Evolutionary conservation across 352 stramenopile species (phyloP).

Genomic region (Phytophthora citricola): DNA sequence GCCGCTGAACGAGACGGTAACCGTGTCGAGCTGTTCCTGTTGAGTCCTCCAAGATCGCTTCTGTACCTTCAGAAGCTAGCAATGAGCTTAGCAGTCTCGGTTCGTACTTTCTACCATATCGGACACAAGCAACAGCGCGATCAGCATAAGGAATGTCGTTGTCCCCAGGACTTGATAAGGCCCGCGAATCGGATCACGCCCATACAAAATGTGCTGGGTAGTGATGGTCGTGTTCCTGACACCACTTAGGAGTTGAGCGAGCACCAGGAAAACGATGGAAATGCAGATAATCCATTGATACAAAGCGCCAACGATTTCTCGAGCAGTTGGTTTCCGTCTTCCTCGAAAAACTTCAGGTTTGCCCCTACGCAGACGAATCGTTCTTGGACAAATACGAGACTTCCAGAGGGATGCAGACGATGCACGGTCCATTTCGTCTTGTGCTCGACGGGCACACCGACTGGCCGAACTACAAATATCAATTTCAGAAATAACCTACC

Average conservation of each 20-base stretch:
- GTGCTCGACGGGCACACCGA: no score
- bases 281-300: conserved; percentile 46
- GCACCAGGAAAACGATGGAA: conserved; percentile 35
- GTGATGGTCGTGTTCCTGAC: conserved; percentile 25
- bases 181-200: conserved; percentile 7
- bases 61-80: conserved; percentile 31
- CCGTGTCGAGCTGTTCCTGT: conserved; percentile 22
- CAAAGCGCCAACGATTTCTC: conserved; percentile 7
- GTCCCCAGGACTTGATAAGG: conserved; percentile 22
- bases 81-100: conserved; percentile 32
- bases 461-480: no score
- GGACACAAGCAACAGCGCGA: conserved; percentile 44
- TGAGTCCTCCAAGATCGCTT: conserved; percentile 20
- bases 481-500: no score
- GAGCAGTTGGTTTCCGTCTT: neutral
- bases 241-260: conserved; percentile 40
- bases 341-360: neutral
- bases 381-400: conserved; percentile 1
- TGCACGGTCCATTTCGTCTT: neutral
- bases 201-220: conserved; percentile 8
- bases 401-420: neutral
- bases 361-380: neutral
- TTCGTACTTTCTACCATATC: conserved; percentile 30
- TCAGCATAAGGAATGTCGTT: conserved; percentile 62
- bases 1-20: conserved; percentile 16